Base-by-base conservation (phyloP, 768 basidiomycete species). In the Dictyophora rubrovolvata region DNA sequence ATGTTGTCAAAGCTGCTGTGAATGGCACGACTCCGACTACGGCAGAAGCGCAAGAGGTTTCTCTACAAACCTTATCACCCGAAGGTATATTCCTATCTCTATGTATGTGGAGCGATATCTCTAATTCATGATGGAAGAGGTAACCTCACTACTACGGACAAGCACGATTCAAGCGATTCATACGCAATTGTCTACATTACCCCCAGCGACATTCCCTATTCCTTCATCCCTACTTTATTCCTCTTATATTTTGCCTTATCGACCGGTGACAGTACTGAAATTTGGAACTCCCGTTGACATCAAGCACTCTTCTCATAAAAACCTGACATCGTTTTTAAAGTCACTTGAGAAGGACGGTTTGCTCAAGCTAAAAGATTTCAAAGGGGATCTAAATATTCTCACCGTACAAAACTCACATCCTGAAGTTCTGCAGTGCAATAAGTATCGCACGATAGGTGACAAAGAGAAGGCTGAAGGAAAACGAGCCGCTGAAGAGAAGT, bases 251-350 rank as follows among this genome's bases (percentile, higher is more conserved):
- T 78, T 94, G 1, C 91, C 91, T 5, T 83, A 76, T 55, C 79
- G 91, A n/a, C 88, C 91, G 8, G 82, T 59, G 5, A 22, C 52
- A 17, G 42, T 42, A 12, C 11, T 42, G n/a, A 42, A 42, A 42
- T 42, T 28, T 63, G 69, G 68, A 14, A 75, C 63, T 61, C 76
- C 61, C 47, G 78, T 87, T 60, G 88, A 80, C 63, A 86, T 94
- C 69, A 92, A 87, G 64, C 78, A 85, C 10, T 92, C 89, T 1
- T 78, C 78, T 1, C 80, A 84, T 74, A 96, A 93, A 70, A 89
- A 89, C 10, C 76, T 94, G 18, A 78, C 84, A 1, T 77, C 85
- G 1, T 93, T 95, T 73, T 76, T 96, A 65, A 93, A 88, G 68
- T 66, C 79, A 17, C 75, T 79, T 17, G 88, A 90, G 61, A 94